A percentile compares a stretch with the other conserved stretches of the same genome.
Conservation (phyloP, 108 stramenopile species). For the Pseudonitzschia delicatissima region DNA sequence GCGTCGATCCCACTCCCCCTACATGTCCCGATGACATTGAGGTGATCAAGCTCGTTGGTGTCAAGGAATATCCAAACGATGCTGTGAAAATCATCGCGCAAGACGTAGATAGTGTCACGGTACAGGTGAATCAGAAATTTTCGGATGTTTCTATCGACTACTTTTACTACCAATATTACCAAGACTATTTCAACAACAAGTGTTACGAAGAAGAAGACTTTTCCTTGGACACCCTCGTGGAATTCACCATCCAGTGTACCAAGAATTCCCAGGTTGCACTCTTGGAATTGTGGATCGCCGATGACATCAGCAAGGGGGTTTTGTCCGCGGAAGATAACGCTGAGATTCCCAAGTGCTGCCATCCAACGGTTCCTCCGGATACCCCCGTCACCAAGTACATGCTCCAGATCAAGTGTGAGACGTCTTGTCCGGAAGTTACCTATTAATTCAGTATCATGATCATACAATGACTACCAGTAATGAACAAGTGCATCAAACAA, state of each 20-base stretch:
- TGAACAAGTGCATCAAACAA: too few species aligned
- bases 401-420: conserved; percentile 1
- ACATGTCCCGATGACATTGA: not conserved
- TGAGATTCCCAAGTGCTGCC: not conserved
- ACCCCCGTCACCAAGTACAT: not conserved
- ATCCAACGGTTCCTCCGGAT: not conserved
- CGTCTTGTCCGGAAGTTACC: not conserved
- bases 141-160: not conserved
- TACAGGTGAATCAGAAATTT: not conserved
- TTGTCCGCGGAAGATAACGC: not conserved
- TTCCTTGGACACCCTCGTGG: too few species aligned
- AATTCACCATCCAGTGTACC: not conserved
- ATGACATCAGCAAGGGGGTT: not conserved
- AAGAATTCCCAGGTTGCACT: not conserved
- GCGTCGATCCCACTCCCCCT: too few species aligned
- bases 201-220: conserved; percentile 3
- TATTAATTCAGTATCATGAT: too few species aligned
- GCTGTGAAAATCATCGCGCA: not conserved
- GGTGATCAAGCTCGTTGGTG: not conserved
- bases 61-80: not conserved
- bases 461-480: too few species aligned
- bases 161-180: conserved; percentile 1
- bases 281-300: not conserved
- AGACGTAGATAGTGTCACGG: not conserved
- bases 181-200: not conserved